A percentile compares a stretch with the other conserved stretches of the same genome.
These are phyloP conservation scores for Nelumbo lutea DNA, from an alignment of 164 flowering plant species.

Conservation along the genomic window DNA sequence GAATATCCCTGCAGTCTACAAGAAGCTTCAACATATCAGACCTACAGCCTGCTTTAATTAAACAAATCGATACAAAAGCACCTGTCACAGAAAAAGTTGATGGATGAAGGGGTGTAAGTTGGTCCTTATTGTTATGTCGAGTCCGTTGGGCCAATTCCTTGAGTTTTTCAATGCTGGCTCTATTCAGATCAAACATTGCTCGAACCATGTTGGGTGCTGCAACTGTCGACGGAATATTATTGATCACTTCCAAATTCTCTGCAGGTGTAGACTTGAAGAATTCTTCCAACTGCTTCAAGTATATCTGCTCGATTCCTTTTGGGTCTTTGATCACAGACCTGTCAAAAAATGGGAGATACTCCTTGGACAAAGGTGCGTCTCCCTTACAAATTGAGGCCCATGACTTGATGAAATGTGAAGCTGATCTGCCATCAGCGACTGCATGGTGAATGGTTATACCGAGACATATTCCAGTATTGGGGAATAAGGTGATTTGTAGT, in stretches of 20 bases:
- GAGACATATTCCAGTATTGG: slow-evolving; percentile 28
- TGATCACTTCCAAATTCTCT: not conserved
- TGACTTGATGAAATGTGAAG: slow-evolving; percentile 23
- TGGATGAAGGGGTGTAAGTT: not conserved
- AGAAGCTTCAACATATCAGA: not conserved
- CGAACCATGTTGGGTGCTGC: slow-evolving; percentile 11
- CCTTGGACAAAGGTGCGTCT: not conserved
- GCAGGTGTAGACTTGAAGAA: not conserved
- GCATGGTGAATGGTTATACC: slow-evolving; percentile 28
- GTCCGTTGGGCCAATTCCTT: not conserved
- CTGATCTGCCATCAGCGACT: slow-evolving; percentile 24
- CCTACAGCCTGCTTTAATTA: slow-evolving; percentile 15
- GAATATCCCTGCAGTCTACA: slow-evolving; percentile 33
- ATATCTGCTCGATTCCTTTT: slow-evolving; percentile 4
- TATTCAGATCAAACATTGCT: slow-evolving; percentile 26
- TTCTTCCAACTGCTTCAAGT: not conserved
- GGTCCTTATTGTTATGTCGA: not conserved
- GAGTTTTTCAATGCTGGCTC: slow-evolving; percentile 10
- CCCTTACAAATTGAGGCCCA: slow-evolving; percentile 31
- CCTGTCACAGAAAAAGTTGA: slow-evolving; percentile 30
- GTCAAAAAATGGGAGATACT: slow-evolving; percentile 15
- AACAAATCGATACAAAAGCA: slow-evolving; percentile 39
- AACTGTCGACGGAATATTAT: not conserved
- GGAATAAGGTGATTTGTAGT: slow-evolving; percentile 31
- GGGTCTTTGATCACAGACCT: slow-evolving; percentile 23